Evolutionary conservation across 2,329 filamentous ascomycete genomes (phyloP).

Genomic region (Neonectria faginata): DNA sequence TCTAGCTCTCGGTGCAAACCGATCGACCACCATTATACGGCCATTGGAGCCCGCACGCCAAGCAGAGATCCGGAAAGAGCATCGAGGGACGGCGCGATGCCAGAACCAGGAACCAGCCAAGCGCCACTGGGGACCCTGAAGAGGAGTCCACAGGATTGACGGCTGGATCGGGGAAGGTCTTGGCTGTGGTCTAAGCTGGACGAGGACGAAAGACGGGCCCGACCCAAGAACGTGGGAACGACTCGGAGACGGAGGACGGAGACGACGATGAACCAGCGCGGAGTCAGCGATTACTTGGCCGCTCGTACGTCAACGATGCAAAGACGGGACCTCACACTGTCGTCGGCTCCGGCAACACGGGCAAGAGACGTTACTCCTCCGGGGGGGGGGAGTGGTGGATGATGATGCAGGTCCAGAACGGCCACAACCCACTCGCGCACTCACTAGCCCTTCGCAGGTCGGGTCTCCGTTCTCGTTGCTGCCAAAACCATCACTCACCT

Average conservation of each 20-base stretch:
- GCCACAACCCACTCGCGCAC: neutral
- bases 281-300: neutral
- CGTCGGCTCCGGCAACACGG: neutral
- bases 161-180: neutral
- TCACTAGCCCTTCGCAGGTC: neutral
- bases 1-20: neutral
- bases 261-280: neutral
- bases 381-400: neutral
- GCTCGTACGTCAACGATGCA: neutral
- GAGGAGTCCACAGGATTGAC: neutral
- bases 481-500: neutral
- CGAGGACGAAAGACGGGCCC: neutral
- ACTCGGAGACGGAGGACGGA: neutral
- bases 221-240: neutral
- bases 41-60: conserved; percentile 8
- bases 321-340: neutral
- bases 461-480: neutral
- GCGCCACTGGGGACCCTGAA: conserved; percentile 3
- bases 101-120: conserved; percentile 1
- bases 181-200: neutral
- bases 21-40: neutral
- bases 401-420: neutral
- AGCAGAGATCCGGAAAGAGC: neutral
- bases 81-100: neutral
- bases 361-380: neutral